Conservation (phyloP, 306 rosid species). For the Ceratonia siliqua region DNA sequence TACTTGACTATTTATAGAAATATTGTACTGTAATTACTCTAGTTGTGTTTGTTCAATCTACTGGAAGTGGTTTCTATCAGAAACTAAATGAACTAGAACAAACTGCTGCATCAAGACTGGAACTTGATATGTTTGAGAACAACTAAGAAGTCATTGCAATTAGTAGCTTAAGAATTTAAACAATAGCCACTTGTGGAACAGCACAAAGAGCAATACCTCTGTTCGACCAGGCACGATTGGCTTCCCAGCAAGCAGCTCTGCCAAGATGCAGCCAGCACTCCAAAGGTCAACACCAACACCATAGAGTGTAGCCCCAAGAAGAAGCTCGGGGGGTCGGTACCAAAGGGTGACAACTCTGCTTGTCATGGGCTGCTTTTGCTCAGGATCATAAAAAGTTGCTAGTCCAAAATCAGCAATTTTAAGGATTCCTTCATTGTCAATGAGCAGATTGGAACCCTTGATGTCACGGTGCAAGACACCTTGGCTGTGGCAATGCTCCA, state of each 20-base stretch:
- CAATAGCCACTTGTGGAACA: background rate
- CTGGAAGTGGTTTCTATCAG: too few species aligned
- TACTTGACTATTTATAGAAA: too few species aligned
- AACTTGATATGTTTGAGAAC: background rate
- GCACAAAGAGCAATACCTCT: constrained; percentile 59
- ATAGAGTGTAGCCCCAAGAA: constrained; percentile 81
- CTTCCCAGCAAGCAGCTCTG: constrained; percentile 86
- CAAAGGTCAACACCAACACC: constrained; percentile 80
- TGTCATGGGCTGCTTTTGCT: constrained; percentile 73
- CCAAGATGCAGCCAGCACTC: constrained; percentile 98
- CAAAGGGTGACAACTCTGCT: constrained; percentile 95
- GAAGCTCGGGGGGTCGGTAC: constrained; percentile 97
- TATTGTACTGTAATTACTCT: too few species aligned
- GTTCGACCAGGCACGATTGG: constrained; percentile 96
- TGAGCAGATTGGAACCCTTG: constrained; percentile 87
- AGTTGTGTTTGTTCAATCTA: too few species aligned
- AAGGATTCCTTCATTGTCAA: constrained; percentile 72
- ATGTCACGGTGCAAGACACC: constrained; percentile 94
- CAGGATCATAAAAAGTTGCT: constrained; percentile 70
- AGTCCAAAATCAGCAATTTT: constrained; percentile 95
- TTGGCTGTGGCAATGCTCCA: constrained; percentile 89
- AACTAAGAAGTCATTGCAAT: constrained; percentile 2
- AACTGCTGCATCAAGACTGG: background rate
- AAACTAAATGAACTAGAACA: too few species aligned
- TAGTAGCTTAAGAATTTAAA: background rate